Conservation (phyloP, 805 yeast species). For the Candida tammaniensis region DNA sequence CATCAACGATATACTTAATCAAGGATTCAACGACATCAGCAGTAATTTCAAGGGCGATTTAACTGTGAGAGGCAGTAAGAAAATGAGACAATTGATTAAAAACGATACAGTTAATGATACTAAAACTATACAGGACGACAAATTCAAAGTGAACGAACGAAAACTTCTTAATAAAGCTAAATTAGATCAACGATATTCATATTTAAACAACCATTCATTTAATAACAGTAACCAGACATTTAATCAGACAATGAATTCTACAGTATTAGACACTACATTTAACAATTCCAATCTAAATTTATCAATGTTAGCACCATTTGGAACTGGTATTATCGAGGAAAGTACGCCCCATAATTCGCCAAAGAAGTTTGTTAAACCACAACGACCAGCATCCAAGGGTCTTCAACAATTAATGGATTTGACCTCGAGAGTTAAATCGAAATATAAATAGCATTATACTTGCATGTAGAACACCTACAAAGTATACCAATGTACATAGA, state of each 20-base stretch:
- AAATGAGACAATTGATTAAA: conserved; percentile 9
- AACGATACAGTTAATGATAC: conserved; percentile 1
- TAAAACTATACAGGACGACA: conserved; percentile 8
- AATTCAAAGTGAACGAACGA: conserved; percentile 22
- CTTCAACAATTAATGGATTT: conserved; percentile 13
- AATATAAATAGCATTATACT: conserved; percentile 9
- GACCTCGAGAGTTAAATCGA: conserved; percentile 12
- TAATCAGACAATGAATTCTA: conserved; percentile 2
- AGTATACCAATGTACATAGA: too few relatives aligned
- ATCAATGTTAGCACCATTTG: conserved; percentile 33
- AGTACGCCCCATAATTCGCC: conserved; percentile 37
- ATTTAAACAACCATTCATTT: conserved; percentile 28
- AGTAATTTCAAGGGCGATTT: conserved; percentile 25
- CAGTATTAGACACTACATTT: background rate
- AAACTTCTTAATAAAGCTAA: conserved; percentile 26
- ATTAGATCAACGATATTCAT: conserved; percentile 26
- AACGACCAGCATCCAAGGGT: conserved; percentile 11
- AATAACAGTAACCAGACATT: conserved; percentile 4
- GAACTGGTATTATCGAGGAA: conserved; percentile 35
- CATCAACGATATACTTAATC: conserved; percentile 23
- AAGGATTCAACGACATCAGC: conserved; percentile 21
- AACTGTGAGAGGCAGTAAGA: conserved; percentile 27
- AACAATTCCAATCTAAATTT: conserved; percentile 12
- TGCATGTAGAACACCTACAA: conserved; percentile 1
- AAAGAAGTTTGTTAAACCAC: conserved; percentile 12